Conservation (phyloP, 202 grass and related monocot species). For the Carex arenaria region DNA sequence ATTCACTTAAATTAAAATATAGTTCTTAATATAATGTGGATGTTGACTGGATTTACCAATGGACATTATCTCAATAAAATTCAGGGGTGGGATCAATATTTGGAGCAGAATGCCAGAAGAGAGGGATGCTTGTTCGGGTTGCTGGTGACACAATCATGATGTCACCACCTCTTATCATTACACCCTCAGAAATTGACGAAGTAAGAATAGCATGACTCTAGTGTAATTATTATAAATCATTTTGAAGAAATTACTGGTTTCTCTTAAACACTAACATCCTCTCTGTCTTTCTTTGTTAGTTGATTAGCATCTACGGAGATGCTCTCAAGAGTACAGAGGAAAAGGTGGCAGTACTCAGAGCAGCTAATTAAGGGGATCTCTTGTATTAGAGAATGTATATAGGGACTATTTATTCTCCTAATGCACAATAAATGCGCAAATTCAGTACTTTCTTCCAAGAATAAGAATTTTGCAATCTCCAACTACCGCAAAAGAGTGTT, state of each 20-base stretch:
- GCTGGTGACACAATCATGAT: constrained; percentile 88
- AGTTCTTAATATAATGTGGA: constrained; percentile 3
- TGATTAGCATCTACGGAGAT: constrained; percentile 80
- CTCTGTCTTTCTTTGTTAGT: constrained; percentile 28
- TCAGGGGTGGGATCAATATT: constrained; percentile 91
- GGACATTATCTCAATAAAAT: constrained; percentile 12
- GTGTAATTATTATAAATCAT: not conserved
- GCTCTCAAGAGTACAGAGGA: constrained; percentile 60
- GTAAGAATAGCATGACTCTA: constrained; percentile 27
- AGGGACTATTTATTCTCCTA: constrained; percentile 7
- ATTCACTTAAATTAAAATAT: constrained; percentile 1
- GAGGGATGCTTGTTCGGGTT: constrained; percentile 76
- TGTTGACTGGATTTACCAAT: not conserved
- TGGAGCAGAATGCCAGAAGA: constrained; percentile 72
- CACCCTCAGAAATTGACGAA: constrained; percentile 57
- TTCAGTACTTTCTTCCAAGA: not conserved
- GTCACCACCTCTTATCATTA: constrained; percentile 72
- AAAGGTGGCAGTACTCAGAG: constrained; percentile 53
- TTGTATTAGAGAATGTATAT: constrained; percentile 4
- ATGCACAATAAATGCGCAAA: constrained; percentile 7
- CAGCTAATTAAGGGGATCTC: not conserved
- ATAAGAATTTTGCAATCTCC: constrained; percentile 1
- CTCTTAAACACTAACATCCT: not conserved
- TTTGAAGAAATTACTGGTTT: constrained; percentile 1
- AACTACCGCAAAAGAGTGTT: not conserved